Base-by-base conservation (phyloP, 306 rosid genomes). In the Vicia sativa region DNA sequence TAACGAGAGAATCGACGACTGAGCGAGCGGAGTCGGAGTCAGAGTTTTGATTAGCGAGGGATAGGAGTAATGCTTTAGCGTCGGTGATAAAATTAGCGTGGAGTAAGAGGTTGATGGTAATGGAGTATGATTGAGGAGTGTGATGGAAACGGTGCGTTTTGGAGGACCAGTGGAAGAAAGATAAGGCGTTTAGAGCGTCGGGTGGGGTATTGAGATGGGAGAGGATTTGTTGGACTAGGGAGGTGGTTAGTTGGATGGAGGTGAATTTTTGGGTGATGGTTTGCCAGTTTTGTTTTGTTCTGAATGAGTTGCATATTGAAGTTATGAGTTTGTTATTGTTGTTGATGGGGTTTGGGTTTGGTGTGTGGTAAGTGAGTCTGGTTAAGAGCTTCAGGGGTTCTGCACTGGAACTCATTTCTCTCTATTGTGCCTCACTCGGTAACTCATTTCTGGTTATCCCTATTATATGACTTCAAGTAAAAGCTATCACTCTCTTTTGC, bases 81-180 rank as follows among this genome's bases (percentile, higher is more conserved):
- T 89, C 92, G 29, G 63, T 71, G 42, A 81, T 13, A 77, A 86
- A 59, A 50, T 75, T 79, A 15, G 95, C 86, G 39, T 72, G 56
- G 46, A 84, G 84, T 25, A 86, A 52, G 75, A 83, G 79, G 60
- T 92, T 82, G 54, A 89, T 82, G 70, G 78, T 64, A 12, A 87
- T 41, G 49, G 76, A 70, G 71, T 87, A 92, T 9, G 91, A 77
- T 44, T 68, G 82, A 60, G 80, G 11, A 25, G 84, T 81, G 66
- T 84, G 96, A 25, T 81, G 73, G 52, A 84, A 68, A 34, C 38
- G 52, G 50, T 73, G 25, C 44, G 58, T n/a, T 70, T 84, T 77
- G 2, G 87, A 53, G 10, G 84, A 83, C 96, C 96, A 89, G 19
- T 92, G 96, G 81, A 92, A 89, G 82, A 92, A 89, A 48, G 84